Evolutionary conservation across 2,329 filamentous ascomycete genomes (phyloP).

Genomic region (Ceratocystis variospora): DNA sequence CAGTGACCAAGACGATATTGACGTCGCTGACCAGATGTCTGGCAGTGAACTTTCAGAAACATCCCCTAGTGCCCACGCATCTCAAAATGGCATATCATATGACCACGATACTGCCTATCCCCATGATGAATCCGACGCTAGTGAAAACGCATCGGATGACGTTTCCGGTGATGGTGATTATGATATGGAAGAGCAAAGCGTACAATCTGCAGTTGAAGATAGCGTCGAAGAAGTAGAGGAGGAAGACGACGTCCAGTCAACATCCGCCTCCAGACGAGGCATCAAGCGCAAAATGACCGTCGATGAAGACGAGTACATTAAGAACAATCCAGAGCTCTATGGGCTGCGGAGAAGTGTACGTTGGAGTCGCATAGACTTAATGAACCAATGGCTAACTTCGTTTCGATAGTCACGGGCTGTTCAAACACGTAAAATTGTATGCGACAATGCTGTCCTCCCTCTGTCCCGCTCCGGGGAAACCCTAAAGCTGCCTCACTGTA

Average conservation of each 20-base stretch:
- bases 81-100: constrained; percentile 31
- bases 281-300: constrained; percentile 58
- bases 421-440: constrained; percentile 44
- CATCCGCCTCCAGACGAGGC: constrained; percentile 54
- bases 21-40: constrained; percentile 33
- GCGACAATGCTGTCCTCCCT: constrained; percentile 13
- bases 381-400: constrained; percentile 11
- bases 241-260: constrained; percentile 39
- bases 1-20: constrained; percentile 18
- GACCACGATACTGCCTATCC: constrained; percentile 26
- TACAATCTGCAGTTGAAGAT: constrained; percentile 24
- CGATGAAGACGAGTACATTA: constrained; percentile 71
- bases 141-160: constrained; percentile 36
- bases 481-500: background rate
- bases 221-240: constrained; percentile 17
- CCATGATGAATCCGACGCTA: constrained; percentile 32
- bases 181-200: constrained; percentile 49
- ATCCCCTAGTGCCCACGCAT: constrained; percentile 39
- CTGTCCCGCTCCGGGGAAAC: background rate
- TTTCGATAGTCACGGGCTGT: constrained; percentile 39
- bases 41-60: constrained; percentile 68
- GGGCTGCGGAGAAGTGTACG: constrained; percentile 83
- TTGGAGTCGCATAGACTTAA: constrained; percentile 10
- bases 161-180: constrained; percentile 61
- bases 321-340: constrained; percentile 87